Evolutionary conservation across 331 rosid species (phyloP), one percentile per base, ranked within the genome.

Genomic region (Erythrophleum ivorense): DNA sequence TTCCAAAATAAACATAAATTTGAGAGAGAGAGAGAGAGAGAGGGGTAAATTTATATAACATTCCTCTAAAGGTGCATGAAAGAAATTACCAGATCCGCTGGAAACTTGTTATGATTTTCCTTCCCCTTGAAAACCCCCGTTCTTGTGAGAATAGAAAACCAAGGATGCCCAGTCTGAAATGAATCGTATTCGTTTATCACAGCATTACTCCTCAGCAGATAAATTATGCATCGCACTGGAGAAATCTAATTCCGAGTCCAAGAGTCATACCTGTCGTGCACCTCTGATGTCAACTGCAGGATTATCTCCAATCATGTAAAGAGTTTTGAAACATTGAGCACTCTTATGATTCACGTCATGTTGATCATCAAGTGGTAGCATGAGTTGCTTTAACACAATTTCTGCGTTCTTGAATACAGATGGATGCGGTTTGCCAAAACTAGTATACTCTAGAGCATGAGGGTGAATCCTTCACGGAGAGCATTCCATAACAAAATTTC

Each of bases 91-190:
- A 87, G 80, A 82, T 92, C 91, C 13, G 97, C 94, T 5, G 90
- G 87, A 77, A 81, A 88, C 82, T 92, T 86, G 19, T 78, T 72
- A 79, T 92, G 94, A 90, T 92, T 89, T 78, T 85, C 90, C 75
- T 85, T 78, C 48, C 93, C 97, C 90, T 81, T 89, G 79, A 89
- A 90, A 81, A 92, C 88, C 7, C 94, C 94, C 4, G 94, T 92
- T 83, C 94, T 90, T 4, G 94, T 92, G 86, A 92, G 91, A 82
- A 92, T 87, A 64, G 94, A 88, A 88, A 92, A 92, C 94, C 97
- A 92, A 80, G 94, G 97, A 86, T 69, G 87, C 72, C 94, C 97
- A 9, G 85, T 85, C 97, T 92, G 91, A 81, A 82, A 85, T 65
- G 74, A 58, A 67, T 73, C 68, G 77, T 54, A 65, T 38, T 65